Evolutionary conservation across 2,329 filamentous ascomycete species (phyloP), one percentile per base, ranked within the genome.

Genomic region (Emericellopsis atlantica): DNA sequence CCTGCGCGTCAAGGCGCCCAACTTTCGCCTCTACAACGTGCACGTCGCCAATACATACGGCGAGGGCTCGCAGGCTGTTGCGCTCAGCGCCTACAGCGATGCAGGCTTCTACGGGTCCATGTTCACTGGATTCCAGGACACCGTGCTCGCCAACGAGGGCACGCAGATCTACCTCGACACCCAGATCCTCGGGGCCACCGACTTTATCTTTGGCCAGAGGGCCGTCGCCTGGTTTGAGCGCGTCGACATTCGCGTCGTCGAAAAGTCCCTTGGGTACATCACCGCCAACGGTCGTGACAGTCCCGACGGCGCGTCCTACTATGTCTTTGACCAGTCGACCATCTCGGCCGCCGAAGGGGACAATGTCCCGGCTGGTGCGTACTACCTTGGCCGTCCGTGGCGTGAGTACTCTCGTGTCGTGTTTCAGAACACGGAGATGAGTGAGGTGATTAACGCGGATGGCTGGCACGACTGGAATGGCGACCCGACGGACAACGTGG

Each of bases 1-100:
- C 0, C 55, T 71, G 23, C 54, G 64, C 9, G 60, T 67, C 22
- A 59, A 62, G 48, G 65, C 70, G 0, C 51, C 56, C 5, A 66
- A 72, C 48, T 66, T 80, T 44, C 72, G 70, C 48, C 58, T 80
- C 15, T 82, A 81, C 61, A 81, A 81, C 47, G 62, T 82, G 53
- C 75, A 70, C 41, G 56, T 71, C 10, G 55, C 58, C 11, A 72
- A 71, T 47, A 59, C 58, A 0, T 66, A 64, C 40, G 68, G 68
- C n/a, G 44, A 62, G 45, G 66, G 66, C 0, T 61, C 56, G 42
- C 67, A 70, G 46, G 67, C 67, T 29, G 58, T 71, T 15, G 68
- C 68, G 4, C 46, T 72, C 12, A 63, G 60, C 15, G 65, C 66
- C 1, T 62, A 66, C 40, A 56, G 55, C 7, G 52, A 63, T 43